These are phyloP conservation scores for Fraxinus quadrangulata DNA, from an alignment of 257 asterid species.

Conservation along the genomic window DNA sequence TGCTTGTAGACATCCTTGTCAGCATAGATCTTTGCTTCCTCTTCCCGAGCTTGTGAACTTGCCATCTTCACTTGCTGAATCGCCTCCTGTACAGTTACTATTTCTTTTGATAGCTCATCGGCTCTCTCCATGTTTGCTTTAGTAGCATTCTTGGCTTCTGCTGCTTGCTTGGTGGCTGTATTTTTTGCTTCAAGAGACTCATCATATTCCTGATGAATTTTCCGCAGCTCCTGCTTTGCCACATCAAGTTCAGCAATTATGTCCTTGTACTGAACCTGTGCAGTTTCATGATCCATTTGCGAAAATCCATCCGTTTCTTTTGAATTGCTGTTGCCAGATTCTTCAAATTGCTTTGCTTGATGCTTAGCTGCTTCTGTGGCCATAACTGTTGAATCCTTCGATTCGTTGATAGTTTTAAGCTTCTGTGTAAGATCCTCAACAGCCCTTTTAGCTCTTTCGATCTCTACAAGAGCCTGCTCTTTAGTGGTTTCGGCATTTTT, in stretches of 20 bases:
- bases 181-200: constrained; percentile 50
- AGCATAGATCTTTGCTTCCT: constrained; percentile 45
- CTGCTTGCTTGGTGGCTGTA: constrained; percentile 58
- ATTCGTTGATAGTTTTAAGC: constrained; percentile 53
- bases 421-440: constrained; percentile 59
- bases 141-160: constrained; percentile 57
- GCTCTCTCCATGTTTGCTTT: constrained; percentile 49
- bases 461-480: constrained; percentile 75
- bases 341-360: constrained; percentile 59
- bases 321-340: constrained; percentile 36
- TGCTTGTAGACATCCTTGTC: constrained; percentile 71
- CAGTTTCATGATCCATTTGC: constrained; percentile 45
- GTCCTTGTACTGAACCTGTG: constrained; percentile 42
- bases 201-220: constrained; percentile 54
- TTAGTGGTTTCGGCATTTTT: constrained; percentile 75
- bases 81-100: constrained; percentile 49
- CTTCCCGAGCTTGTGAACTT: constrained; percentile 50
- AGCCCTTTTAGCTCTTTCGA: constrained; percentile 66
- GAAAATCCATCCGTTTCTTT: constrained; percentile 37
- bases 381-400: constrained; percentile 59
- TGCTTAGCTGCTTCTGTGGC: constrained; percentile 61
- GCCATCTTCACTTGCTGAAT: constrained; percentile 61
- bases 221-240: constrained; percentile 67
- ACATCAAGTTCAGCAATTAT: constrained; percentile 59
- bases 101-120: constrained; percentile 70